Percentiles rank a stretch among this genome's conserved stretches.
phyloP scores from a whole-genome alignment of 805 yeast genomes.

The Metschnikowia santaceciliae region DNA sequence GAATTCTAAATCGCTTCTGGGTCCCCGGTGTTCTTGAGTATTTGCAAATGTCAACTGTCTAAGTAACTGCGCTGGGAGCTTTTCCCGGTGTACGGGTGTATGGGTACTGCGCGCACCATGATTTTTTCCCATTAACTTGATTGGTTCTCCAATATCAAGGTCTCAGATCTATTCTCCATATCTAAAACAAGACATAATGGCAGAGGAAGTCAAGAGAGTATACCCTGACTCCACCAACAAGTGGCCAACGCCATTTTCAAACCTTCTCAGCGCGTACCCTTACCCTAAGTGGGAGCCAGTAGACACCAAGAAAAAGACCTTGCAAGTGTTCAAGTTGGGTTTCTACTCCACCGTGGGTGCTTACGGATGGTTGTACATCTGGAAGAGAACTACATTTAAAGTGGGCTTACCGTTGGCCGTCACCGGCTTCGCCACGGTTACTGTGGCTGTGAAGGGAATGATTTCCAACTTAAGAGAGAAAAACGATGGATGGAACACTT shows the following conservation, averaged over 20 bases:
- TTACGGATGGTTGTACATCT: conserved; percentile 42
- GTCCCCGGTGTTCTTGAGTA: too few species aligned
- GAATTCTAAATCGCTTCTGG: too few species aligned
- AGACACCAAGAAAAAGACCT: conserved; percentile 50
- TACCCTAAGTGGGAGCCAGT: conserved; percentile 52
- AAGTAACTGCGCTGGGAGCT: too few species aligned
- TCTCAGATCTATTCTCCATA: not conserved
- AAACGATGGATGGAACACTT: conserved; percentile 59
- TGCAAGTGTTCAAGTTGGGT: conserved; percentile 44
- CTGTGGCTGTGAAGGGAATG: conserved; percentile 46
- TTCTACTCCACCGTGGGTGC: conserved; percentile 48
- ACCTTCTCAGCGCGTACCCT: conserved; percentile 33
- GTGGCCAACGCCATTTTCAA: conserved; percentile 41
- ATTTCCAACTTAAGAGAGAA: conserved; percentile 58
- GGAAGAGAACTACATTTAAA: conserved; percentile 43
- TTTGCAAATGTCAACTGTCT: too few species aligned
- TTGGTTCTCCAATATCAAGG: conserved; percentile 10
- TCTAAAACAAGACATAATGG: conserved; percentile 15
- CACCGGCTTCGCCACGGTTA: conserved; percentile 45
- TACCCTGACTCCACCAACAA: conserved; percentile 39
- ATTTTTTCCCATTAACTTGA: conserved; percentile 15
- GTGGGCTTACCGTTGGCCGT: conserved; percentile 37
- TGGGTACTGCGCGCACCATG: conserved; percentile 1
- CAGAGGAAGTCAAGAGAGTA: conserved; percentile 17
- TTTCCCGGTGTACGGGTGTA: conserved; percentile 12